Evolutionary conservation across 2,329 filamentous ascomycete species (phyloP).

Genomic region (Pseudogymnoascus sp.): DNA sequence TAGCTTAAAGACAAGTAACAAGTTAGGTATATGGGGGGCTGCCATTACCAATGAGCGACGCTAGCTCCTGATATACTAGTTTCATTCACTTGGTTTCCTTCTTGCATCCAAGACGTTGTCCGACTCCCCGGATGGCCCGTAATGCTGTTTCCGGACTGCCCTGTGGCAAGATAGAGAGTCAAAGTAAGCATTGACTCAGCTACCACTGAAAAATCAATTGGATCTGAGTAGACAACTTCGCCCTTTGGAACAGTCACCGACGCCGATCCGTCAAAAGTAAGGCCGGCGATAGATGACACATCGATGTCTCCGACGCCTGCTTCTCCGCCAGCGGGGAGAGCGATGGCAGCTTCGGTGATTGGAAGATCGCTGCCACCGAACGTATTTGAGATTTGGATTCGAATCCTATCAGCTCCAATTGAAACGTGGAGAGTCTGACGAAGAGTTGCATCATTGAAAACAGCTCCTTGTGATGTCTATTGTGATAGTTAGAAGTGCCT

Average conservation of each 20-base stretch:
- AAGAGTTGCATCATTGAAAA: slow-evolving; percentile 55
- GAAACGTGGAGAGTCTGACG: slow-evolving; percentile 58
- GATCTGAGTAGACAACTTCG: slow-evolving; percentile 53
- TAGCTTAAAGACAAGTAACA: not conserved
- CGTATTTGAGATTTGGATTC: slow-evolving; percentile 57
- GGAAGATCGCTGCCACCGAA: slow-evolving; percentile 54
- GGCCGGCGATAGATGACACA: slow-evolving; percentile 40
- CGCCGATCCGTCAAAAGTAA: slow-evolving; percentile 51
- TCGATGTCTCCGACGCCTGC: slow-evolving; percentile 48
- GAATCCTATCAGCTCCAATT: slow-evolving; percentile 47
- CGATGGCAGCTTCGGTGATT: slow-evolving; percentile 51
- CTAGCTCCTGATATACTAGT: slow-evolving; percentile 30
- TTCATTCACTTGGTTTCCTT: slow-evolving; percentile 48
- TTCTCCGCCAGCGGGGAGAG: slow-evolving; percentile 45
- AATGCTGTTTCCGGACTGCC: slow-evolving; percentile 49
- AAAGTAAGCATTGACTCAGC: slow-evolving; percentile 48
- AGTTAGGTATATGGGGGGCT: not conserved
- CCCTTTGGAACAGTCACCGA: slow-evolving; percentile 48
- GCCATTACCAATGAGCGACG: slow-evolving; percentile 32
- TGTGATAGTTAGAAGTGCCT: not conserved
- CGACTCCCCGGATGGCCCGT: slow-evolving; percentile 59
- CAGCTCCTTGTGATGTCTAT: slow-evolving; percentile 33
- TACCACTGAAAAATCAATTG: slow-evolving; percentile 46
- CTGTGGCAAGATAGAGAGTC: slow-evolving; percentile 48
- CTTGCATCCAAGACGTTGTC: slow-evolving; percentile 52